Evolutionary conservation across 2,329 filamentous ascomycete species (phyloP).

Genomic region (Paracamarosporium sp.): DNA sequence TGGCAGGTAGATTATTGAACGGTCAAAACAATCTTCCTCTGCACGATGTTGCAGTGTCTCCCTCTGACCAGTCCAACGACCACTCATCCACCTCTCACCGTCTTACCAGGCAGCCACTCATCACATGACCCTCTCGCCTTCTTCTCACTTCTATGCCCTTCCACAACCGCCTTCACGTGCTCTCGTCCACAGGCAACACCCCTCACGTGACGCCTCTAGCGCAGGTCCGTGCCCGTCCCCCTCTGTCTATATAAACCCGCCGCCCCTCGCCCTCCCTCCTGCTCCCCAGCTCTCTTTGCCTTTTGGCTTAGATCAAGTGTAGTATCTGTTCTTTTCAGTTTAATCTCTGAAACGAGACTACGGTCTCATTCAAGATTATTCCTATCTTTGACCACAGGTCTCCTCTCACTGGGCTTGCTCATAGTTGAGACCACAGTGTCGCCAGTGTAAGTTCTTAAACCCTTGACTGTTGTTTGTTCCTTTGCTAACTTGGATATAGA

Average conservation of each 20-base stretch:
- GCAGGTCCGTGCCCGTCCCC: background rate
- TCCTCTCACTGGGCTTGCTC: background rate
- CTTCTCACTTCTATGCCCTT: background rate
- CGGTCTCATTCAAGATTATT: background rate
- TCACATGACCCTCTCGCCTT: background rate
- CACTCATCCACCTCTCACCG: background rate
- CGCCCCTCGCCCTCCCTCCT: background rate
- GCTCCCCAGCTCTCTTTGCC: slow-evolving; percentile 3
- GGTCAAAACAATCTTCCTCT: background rate
- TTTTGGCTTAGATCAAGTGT: slow-evolving; percentile 2
- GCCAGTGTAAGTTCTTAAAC: background rate
- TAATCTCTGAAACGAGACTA: background rate
- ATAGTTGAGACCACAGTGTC: background rate
- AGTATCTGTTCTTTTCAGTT: slow-evolving; percentile 5
- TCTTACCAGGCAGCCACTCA: background rate
- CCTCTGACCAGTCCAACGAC: background rate
- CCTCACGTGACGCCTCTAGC: background rate
- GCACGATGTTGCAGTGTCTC: background rate
- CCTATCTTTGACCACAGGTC: background rate
- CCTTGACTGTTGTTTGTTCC: background rate
- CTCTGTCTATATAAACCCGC: background rate
- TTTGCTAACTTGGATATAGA: background rate
- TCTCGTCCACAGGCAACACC: background rate
- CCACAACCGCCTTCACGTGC: background rate
- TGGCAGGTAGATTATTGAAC: background rate